Base-by-base conservation (phyloP, 2,329 filamentous ascomycete genomes). In the Phaeosphaeria sp. region DNA sequence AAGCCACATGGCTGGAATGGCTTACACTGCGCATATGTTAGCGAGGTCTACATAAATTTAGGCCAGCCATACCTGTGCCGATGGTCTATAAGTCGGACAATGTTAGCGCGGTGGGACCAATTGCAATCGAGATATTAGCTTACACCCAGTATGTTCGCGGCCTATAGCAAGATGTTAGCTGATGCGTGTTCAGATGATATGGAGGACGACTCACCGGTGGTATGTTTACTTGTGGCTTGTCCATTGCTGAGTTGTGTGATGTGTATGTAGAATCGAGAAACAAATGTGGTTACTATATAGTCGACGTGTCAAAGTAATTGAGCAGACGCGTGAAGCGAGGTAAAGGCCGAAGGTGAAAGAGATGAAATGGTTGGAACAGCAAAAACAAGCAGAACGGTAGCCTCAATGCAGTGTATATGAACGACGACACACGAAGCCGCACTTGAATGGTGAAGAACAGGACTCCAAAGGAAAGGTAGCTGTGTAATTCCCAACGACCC, bases 101-200 rank as follows among this genome's bases (percentile, higher is more conserved):
- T 40, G 51, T 72, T 56, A 73, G 67, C 49, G 59, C 56, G 25
- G 48, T 53, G 27, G 49, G 24, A 56, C 36, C 33, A 51, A 40
- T 13, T 9, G 30, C 33, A 39, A 40, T 51, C 39, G 49, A 56
- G 40, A 21, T 24, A 22, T 44, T 24, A 44, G 65, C 76, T 52
- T 71, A 78, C 76, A 49, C 77, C 77, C 45, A 79, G 72, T 33
- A 78, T 63, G 56, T 73, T 75, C 45, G 77, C 77, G 55, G 75
- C 73, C 77, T 78, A 53, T 46, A n/a, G 30, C 47, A n/a, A 53
- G 3, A 47, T 25, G 53, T 76, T 51, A 77, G 72, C 56, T 57
- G n/a, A 49, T 3, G 15, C 20, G 45, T 7, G 25, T 43, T 17
- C 44, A 2, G n/a, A 21, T 18, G 36, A 44, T 21, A 9, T 20